Evolutionary conservation across 163 green algal genomes (phyloP).

Genomic region (Coccomyxa subellipsoidea): DNA sequence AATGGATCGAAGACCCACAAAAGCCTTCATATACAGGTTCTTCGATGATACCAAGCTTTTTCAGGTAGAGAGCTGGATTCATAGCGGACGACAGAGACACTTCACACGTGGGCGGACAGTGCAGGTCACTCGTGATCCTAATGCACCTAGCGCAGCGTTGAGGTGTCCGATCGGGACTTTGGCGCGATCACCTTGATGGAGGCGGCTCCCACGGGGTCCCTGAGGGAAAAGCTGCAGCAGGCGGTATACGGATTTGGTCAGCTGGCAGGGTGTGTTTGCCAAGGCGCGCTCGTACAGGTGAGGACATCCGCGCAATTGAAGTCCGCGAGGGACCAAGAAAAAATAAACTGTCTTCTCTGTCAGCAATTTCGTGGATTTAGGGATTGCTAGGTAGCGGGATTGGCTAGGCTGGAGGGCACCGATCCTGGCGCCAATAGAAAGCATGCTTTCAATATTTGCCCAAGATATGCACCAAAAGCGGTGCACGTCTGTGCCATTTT

Average conservation of each 20-base stretch:
- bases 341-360: neutral
- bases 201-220: neutral
- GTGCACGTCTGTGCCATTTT: too few species aligned
- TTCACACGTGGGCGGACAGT: neutral
- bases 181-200: neutral
- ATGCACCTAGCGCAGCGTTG: neutral
- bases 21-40: neutral
- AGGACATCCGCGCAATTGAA: neutral
- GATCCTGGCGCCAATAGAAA: neutral
- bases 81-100: neutral
- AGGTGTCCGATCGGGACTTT: neutral
- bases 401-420: neutral
- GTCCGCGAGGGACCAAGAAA: neutral
- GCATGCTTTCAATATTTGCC: neutral
- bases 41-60: neutral
- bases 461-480: too few species aligned
- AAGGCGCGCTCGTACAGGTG: conserved; percentile 3
- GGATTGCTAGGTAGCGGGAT: neutral
- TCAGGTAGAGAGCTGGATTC: neutral
- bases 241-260: neutral
- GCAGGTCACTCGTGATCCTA: neutral
- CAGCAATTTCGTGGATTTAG: neutral
- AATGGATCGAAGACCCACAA: neutral
- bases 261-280: neutral
- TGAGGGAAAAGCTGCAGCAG: neutral